Evolutionary conservation across 1,284 basidiomycete genomes (phyloP).

Genomic region (Vanrija sp.): DNA sequence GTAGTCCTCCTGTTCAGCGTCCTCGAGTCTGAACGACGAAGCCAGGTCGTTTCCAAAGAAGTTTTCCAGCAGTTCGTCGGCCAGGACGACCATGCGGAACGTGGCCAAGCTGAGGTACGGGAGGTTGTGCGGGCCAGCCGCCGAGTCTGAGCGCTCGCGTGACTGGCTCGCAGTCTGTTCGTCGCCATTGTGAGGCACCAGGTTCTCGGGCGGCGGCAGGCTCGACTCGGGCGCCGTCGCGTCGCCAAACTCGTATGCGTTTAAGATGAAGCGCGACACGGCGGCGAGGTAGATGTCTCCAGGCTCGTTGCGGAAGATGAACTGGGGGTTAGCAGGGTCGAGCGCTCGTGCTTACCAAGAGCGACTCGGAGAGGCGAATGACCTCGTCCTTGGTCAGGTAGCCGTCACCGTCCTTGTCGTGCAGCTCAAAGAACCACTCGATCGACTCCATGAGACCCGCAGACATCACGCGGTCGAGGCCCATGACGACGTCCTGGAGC

Average conservation of each 20-base stretch:
- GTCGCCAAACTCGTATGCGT: conserved; percentile 94
- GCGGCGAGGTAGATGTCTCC: conserved; percentile 96
- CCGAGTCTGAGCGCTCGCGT: conserved; percentile 51
- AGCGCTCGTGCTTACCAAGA: conserved; percentile 52
- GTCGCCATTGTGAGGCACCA: conserved; percentile 42
- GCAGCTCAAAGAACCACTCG: conserved; percentile 96
- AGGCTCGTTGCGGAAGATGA: conserved; percentile 96
- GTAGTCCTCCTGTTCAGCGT: conserved; percentile 56
- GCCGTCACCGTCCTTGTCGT: conserved; percentile 94
- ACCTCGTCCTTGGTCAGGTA: conserved; percentile 95
- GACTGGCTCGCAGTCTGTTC: conserved; percentile 50
- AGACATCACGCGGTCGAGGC: conserved; percentile 87
- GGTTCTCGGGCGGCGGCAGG: conserved; percentile 38
- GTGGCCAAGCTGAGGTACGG: conserved; percentile 74
- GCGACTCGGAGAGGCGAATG: conserved; percentile 80
- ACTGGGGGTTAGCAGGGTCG: conserved; percentile 39
- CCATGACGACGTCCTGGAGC: conserved; percentile 84
- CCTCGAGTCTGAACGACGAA: conserved; percentile 76
- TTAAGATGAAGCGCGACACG: conserved; percentile 92
- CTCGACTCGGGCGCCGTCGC: conserved; percentile 62
- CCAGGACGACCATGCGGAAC: conserved; percentile 94
- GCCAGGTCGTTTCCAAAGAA: conserved; percentile 90
- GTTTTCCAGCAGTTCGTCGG: conserved; percentile 87
- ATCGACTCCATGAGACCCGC: conserved; percentile 97
- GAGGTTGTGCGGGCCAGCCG: conserved; percentile 57